Evolutionary conservation across 2,329 filamentous ascomycete genomes (phyloP), one percentile per base, ranked within the genome.

Genomic region (Raffaelea arxii): DNA sequence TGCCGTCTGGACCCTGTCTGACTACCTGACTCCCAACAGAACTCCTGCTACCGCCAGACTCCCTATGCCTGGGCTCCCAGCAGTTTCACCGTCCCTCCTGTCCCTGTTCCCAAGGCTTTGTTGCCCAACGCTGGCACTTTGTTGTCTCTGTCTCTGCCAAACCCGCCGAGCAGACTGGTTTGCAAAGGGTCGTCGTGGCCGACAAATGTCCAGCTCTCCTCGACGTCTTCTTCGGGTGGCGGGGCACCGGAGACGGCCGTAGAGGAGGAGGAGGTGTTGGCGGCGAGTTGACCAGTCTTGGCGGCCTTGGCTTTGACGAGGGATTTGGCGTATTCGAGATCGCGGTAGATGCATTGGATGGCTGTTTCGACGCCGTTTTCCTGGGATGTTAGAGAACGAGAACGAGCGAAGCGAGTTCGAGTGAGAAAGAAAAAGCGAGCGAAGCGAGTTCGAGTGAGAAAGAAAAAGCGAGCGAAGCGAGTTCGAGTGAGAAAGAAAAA

Each of bases 201-300:
- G 19, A 96, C 76, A 64, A 96, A 88, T 0, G 90, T 96, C 91
- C 90, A 97, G 59, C 82, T 86, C 61, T 94, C 88, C 57, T 86
- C 82, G 51, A 84, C 82, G 12, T 82, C 80, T 25, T 81, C 81
- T 40, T 66, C 67, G 12, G 16, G 27, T 16, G 9, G 27, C 16
- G 27, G 9, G 9, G 27, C 16, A 9, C 27, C 80, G 80, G 39
- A 64, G 66, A 12, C 72, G 65, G 40, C 76, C 71, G 35, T 75
- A 69, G 19, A 65, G 62, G 44, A 56, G 61, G 50, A 62, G 65
- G 41, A 51, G 54, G 14, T 41, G n/a, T n/a, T 27, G 58, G 38
- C 19, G 11, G 18, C 3, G n/a, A n/a, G n/a, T n/a, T n/a, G n/a
- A 18, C 58, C 62, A 47, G 69, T 81, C 63, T 76, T 77, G 51